These are phyloP conservation scores for Rosa rugosa DNA, from an alignment of 306 rosid species.

Conservation along the genomic window DNA sequence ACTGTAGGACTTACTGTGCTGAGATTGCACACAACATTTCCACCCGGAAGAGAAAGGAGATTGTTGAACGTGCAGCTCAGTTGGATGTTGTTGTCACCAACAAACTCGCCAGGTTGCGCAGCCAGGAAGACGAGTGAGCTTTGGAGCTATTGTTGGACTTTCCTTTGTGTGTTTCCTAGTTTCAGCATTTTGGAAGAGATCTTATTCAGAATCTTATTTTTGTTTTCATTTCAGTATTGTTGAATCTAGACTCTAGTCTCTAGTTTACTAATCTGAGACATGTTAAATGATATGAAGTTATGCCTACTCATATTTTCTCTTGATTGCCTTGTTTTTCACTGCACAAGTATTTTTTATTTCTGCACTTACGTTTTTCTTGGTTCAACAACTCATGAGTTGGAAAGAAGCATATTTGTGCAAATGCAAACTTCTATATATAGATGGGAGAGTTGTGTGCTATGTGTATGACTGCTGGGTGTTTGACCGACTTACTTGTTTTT, in stretches of 20 bases:
- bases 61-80: constrained; percentile 74
- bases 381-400: not conserved
- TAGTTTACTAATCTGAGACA: not conserved
- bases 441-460: not conserved
- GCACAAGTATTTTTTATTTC: too few species aligned
- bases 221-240: constrained; percentile 18
- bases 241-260: constrained; percentile 8
- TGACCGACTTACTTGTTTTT: too few species aligned
- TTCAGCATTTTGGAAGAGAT: constrained; percentile 12
- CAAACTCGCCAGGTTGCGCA: constrained; percentile 69
- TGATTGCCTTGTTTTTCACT: not conserved
- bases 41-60: constrained; percentile 65
- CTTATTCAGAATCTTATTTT: constrained; percentile 11
- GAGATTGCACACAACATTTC: constrained; percentile 78
- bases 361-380: not conserved
- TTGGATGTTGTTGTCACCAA: constrained; percentile 79
- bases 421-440: not conserved
- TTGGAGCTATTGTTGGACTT: not conserved
- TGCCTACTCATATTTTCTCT: not conserved
- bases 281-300: constrained; percentile 4
- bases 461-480: not conserved
- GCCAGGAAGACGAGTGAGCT: constrained; percentile 73
- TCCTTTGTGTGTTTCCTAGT: constrained; percentile 14
- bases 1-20: constrained; percentile 65
- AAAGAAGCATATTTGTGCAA: not conserved